Conservation (phyloP, 2,329 filamentous ascomycete genomes). For the Diplodia corticola region DNA sequence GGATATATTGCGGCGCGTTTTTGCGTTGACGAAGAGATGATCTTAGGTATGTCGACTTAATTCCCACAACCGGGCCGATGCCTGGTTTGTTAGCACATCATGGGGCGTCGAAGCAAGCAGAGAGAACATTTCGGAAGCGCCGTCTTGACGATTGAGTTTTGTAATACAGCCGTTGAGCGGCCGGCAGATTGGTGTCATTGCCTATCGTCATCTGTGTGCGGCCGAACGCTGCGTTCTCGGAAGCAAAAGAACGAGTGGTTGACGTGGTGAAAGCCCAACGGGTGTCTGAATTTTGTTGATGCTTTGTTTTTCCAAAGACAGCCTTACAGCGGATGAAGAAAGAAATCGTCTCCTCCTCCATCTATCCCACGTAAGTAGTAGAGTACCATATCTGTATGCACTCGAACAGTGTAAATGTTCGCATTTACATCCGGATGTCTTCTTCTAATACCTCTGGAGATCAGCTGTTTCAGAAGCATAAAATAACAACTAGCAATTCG, state of each 20-base stretch:
- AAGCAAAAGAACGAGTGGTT: background rate
- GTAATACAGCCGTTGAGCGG: background rate
- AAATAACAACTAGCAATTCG: too few relatives aligned
- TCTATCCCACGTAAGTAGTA: too few relatives aligned
- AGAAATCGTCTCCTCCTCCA: too few relatives aligned
- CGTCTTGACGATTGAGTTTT: background rate
- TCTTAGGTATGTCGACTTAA: background rate
- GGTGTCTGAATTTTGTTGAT: too few relatives aligned
- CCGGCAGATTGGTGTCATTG: background rate
- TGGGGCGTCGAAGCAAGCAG: background rate
- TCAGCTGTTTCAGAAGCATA: too few relatives aligned
- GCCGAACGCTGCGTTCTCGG: background rate
- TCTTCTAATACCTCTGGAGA: too few relatives aligned
- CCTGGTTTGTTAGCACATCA: background rate
- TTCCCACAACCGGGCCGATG: background rate
- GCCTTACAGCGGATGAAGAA: too few relatives aligned
- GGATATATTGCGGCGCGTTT: background rate
- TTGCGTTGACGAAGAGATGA: background rate
- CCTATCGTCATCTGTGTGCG: background rate
- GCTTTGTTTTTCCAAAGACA: too few relatives aligned
- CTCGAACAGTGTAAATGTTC: too few relatives aligned
- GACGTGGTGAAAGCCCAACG: background rate
- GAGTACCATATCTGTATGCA: too few relatives aligned
- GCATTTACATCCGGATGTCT: too few relatives aligned
- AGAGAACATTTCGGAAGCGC: background rate